Conservation (phyloP, 2,329 filamentous ascomycete species). For the Arthrocladium fulminans region DNA sequence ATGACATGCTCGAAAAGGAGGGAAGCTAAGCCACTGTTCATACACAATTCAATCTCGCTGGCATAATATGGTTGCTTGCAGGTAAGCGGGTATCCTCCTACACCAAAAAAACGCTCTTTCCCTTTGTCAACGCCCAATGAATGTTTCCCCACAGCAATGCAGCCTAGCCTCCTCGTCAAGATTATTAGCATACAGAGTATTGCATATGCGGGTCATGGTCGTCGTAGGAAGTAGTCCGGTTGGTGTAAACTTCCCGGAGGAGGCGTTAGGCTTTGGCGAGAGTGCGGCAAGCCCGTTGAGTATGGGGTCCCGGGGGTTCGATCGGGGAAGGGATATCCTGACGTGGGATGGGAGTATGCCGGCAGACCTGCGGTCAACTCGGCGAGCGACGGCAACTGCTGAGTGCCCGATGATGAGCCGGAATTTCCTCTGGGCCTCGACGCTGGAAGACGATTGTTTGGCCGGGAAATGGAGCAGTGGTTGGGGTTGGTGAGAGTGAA, state of each 20-base stretch:
- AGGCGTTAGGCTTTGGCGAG: neutral
- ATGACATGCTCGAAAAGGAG: neutral
- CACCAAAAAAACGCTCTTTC: neutral
- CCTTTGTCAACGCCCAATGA: neutral
- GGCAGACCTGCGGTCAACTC: slow-evolving; percentile 40
- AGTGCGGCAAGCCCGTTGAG: slow-evolving; percentile 1
- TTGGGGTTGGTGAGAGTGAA: slow-evolving; percentile 57
- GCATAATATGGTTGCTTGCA: neutral
- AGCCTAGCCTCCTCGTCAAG: neutral
- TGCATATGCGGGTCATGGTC: slow-evolving; percentile 1
- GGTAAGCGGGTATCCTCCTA: neutral
- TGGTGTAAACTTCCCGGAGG: slow-evolving; percentile 4
- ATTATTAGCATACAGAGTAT: neutral
- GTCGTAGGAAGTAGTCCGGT: slow-evolving; percentile 7
- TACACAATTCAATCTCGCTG: neutral
- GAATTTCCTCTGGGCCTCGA: slow-evolving; percentile 34
- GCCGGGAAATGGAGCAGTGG: neutral
- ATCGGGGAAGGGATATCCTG: slow-evolving; percentile 6
- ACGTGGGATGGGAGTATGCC: slow-evolving; percentile 31
- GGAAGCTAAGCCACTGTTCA: neutral
- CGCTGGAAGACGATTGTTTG: slow-evolving; percentile 29
- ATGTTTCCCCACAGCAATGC: too few species aligned
- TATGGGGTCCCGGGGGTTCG: slow-evolving; percentile 5
- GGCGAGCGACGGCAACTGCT: slow-evolving; percentile 36
- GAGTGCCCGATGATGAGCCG: slow-evolving; percentile 26